Evolutionary conservation across 2,329 filamentous ascomycete genomes (phyloP), one percentile per base, ranked within the genome.

Genomic region (Ceratocystis harringtonii): DNA sequence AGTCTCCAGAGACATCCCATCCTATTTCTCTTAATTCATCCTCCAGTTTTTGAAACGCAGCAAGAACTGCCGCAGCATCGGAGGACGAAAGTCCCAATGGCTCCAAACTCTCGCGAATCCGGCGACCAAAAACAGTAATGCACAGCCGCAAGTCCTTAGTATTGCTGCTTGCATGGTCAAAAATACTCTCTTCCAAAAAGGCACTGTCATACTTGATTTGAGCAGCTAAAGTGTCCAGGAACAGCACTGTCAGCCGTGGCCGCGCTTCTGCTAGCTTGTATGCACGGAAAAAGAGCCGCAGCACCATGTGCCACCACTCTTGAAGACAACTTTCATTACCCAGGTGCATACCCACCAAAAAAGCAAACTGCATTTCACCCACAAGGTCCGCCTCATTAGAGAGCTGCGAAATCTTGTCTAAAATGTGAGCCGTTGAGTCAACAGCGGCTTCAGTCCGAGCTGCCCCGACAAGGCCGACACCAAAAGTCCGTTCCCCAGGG

Each of bases 301-400:
- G 76, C 2, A 80, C 72, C 68, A 84, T 77, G 69, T 83, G 77
- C 76, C 79, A 82, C 84, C 83, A 86, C 68, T 86, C 83, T 68
- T 84, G 81, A 55, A 84, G 75, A 69, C 83, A 86, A 7, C 81
- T 76, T 52, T 80, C 74, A 71, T 84, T 86, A 50, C 80, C 79
- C 0, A 86, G 77, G 65, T 82, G 77, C 71, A 80, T 78, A 45
- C 83, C 83, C 0, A 79, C 79, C 3, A 86, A 70, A 69, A 81
- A 86, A 52, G 79, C 78, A 71, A 86, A 81, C 69, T 86, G 84
- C 1, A 86, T 72, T 70, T 87, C 84, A 60, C 82, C 84, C 4
- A 83, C 71, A 30, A 86, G 72, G 17, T 83, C 73, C 3, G 76
- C 69, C 5, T 75, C 73, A 17, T 72, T 63, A 15, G 45, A n/a